Evolutionary conservation across 2,329 filamentous ascomycete genomes (phyloP).

Genomic region (Aspergillus udagawae): DNA sequence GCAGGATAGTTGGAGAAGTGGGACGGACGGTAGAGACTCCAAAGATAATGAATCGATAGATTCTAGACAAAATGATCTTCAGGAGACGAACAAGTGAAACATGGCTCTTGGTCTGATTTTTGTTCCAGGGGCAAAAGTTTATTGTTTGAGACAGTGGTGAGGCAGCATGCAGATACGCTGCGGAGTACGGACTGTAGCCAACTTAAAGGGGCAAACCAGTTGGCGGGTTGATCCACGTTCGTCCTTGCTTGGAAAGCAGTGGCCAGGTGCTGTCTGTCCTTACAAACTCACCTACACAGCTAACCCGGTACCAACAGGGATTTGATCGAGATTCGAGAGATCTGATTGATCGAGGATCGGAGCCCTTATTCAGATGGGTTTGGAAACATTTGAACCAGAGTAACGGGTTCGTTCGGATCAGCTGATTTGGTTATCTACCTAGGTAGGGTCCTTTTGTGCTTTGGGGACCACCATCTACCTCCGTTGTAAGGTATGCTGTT

Average conservation of each 20-base stretch:
- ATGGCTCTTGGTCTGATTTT: background rate
- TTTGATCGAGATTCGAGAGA: background rate
- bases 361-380: background rate
- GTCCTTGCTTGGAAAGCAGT: background rate
- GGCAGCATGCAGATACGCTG: background rate
- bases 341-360: background rate
- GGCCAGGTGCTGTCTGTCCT: no score
- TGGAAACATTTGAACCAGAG: background rate
- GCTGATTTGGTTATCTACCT: background rate
- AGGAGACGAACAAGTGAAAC: constrained; percentile 1
- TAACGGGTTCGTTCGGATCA: background rate
- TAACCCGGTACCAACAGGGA: background rate
- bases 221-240: background rate
- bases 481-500: background rate
- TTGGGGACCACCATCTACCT: background rate
- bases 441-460: no score
- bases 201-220: background rate
- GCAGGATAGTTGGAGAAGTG: background rate
- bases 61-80: constrained; percentile 8
- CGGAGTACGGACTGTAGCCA: no score
- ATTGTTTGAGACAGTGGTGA: background rate
- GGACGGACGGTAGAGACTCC: background rate
- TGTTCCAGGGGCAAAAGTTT: background rate
- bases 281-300: background rate
- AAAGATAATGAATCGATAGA: background rate